Evolutionary conservation across 371 early-diverging fungal genomes (phyloP).

Genomic region (Enterocytospora artemiae): DNA sequence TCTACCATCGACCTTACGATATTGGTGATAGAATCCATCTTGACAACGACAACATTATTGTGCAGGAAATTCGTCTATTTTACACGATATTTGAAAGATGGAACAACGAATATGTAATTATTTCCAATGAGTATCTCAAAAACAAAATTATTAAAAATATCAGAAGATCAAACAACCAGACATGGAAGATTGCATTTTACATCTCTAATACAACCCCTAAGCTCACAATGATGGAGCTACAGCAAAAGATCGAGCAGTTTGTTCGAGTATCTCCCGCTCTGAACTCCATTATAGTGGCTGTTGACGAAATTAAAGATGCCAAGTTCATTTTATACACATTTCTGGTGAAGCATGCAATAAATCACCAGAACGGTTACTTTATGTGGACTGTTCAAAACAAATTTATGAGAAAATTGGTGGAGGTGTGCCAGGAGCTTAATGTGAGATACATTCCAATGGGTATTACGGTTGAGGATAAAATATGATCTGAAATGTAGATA

Average conservation of each 20-base stretch:
- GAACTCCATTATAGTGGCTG: conserved; percentile 18
- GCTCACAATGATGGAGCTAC: conserved; percentile 17
- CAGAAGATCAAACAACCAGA: conserved; percentile 49
- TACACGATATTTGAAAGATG: conserved; percentile 53
- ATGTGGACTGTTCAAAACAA: conserved; percentile 55
- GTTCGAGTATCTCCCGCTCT: conserved; percentile 34
- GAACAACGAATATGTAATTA: conserved; percentile 52
- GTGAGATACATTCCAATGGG: background rate
- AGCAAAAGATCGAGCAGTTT: conserved; percentile 29
- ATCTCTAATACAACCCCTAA: conserved; percentile 24
- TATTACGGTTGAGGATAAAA: background rate
- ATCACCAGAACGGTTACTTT: conserved; percentile 58
- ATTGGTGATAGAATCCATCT: conserved; percentile 57
- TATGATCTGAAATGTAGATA: background rate
- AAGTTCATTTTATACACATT: conserved; percentile 32
- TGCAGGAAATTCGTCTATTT: conserved; percentile 52
- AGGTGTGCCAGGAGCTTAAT: background rate
- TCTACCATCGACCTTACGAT: conserved; percentile 57
- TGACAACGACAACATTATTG: conserved; percentile 55
- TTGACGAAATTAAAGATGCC: conserved; percentile 29
- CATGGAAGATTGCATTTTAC: conserved; percentile 38
- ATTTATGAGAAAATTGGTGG: conserved; percentile 41
- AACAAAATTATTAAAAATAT: conserved; percentile 50
- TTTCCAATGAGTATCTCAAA: conserved; percentile 47
- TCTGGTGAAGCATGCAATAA: conserved; percentile 51